Percentiles rank a stretch among this genome's conserved stretches.
phyloP scores from a whole-genome alignment of 1,284 basidiomycete species.

The Marasmius fiardii region DNA sequence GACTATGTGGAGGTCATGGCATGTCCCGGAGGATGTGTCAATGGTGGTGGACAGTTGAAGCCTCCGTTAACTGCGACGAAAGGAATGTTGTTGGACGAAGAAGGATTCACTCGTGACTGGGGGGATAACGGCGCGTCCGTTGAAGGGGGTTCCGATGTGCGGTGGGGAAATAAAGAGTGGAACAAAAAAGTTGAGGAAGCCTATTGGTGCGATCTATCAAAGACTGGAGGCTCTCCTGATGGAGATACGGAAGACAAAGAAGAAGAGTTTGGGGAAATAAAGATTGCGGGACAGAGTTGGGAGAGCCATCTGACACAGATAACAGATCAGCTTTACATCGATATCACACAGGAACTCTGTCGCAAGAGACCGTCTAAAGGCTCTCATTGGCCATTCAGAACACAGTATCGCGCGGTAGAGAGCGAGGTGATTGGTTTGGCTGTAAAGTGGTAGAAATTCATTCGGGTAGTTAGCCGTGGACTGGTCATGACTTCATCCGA shows the following conservation, averaged over 20 bases:
- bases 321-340: slow-evolving; percentile 42
- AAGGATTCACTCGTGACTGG: slow-evolving; percentile 60
- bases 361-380: slow-evolving; percentile 37
- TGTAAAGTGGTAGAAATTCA: slow-evolving; percentile 74
- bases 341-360: slow-evolving; percentile 38
- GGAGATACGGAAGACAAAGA: slow-evolving; percentile 3
- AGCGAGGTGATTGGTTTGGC: slow-evolving; percentile 81
- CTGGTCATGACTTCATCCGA: no score
- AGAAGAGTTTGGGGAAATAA: slow-evolving; percentile 10
- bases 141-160: slow-evolving; percentile 35
- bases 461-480: background rate
- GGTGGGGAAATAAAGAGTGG: slow-evolving; percentile 79
- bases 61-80: slow-evolving; percentile 33
- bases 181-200: slow-evolving; percentile 70
- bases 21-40: slow-evolving; percentile 96
- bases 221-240: slow-evolving; percentile 40
- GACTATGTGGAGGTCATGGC: slow-evolving; percentile 99
- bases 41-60: slow-evolving; percentile 93
- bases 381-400: slow-evolving; percentile 60
- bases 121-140: slow-evolving; percentile 44
- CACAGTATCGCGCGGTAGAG: slow-evolving; percentile 84
- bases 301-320: slow-evolving; percentile 11
- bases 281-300: slow-evolving; percentile 7
- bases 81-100: slow-evolving; percentile 40
- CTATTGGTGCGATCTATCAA: slow-evolving; percentile 66